Evolutionary conservation across 148 eudicot species (phyloP), one percentile per base, ranked within the genome.

Genomic region (Drosera capensis): DNA sequence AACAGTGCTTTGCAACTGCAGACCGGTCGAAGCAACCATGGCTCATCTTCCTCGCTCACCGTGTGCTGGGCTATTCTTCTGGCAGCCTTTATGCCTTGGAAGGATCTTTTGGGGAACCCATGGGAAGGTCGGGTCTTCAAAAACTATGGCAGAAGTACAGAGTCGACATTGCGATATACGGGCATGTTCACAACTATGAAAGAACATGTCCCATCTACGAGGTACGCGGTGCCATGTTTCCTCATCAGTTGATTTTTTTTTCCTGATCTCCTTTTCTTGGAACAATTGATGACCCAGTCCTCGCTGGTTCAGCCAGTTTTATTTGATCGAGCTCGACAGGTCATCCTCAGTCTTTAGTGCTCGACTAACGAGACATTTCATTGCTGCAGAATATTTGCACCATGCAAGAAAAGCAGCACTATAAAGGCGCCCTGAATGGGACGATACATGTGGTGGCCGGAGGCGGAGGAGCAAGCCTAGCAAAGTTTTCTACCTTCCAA

Each of bases 121-220:
- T 87, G 94, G 96, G 96, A 25, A 70, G 94, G 54, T 85, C 82
- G 26, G 73, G 84, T 63, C 96, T 87, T 57, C 82, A 87, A 47
- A 82, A 70, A 48, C 73, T 87, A 14, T 87, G 96, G 96, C 94
- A 87, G 55, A 87, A 79, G 64, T 79, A 87, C 57, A 79, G 79
- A 54, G 90, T 83, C 35, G 96, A 87, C 61, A 71, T 87, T 40
- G 94, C 88, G 28, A 24, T 87, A 40, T 87, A 43, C 15, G 96
- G 96, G 21, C 96, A 87, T 62, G 85, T 64, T 28, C 96, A 87
- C 43, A 79, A 66, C 56, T 87, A 87, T 8, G 96, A 87, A 58
- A 67, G 94, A 47, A 87, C 86, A 3, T 87, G 96, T 48, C 96
- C 96, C 13, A 50, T 87, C 14, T 87, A 87, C 48, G 75, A 87